phyloP scores from a whole-genome alignment of 495 filamentous ascomycete species.

The Clavariopsis aquatica region DNA sequence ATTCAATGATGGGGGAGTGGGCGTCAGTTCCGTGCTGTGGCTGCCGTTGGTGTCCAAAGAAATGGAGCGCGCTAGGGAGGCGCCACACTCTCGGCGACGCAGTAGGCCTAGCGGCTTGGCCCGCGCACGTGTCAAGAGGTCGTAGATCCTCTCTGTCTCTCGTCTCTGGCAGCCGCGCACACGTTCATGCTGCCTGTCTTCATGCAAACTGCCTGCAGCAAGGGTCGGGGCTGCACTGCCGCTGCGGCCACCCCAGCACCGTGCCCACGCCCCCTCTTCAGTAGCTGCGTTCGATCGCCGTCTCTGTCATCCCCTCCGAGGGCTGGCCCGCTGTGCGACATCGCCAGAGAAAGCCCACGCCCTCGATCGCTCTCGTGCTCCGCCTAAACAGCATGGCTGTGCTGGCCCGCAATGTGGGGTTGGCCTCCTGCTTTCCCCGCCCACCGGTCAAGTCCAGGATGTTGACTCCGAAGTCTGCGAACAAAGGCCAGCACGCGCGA shows the following conservation, averaged over 20 bases:
- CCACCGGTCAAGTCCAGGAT: background rate
- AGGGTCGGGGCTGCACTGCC: constrained; percentile 14
- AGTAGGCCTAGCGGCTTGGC: background rate
- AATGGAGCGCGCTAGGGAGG: background rate
- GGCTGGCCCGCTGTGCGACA: background rate
- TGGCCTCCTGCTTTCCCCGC: background rate
- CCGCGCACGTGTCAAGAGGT: background rate
- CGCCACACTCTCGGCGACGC: too few species aligned
- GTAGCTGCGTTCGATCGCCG: background rate
- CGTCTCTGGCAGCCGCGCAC: background rate
- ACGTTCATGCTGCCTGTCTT: background rate
- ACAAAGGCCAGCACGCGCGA: background rate
- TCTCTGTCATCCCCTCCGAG: background rate
- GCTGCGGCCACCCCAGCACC: background rate
- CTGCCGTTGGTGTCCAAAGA: background rate
- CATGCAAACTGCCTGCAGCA: constrained; percentile 12
- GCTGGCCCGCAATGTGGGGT: background rate
- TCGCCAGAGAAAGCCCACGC: background rate
- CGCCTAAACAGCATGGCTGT: background rate
- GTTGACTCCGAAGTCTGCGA: background rate
- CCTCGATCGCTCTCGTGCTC: background rate
- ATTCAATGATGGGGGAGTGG: background rate
- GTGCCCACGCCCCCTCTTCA: background rate
- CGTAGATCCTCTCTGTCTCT: background rate
- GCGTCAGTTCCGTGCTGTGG: background rate